Evolutionary conservation across 2,329 filamentous ascomycete genomes (phyloP), one percentile per base, ranked within the genome.

Genomic region (Diaporthe longicolla): DNA sequence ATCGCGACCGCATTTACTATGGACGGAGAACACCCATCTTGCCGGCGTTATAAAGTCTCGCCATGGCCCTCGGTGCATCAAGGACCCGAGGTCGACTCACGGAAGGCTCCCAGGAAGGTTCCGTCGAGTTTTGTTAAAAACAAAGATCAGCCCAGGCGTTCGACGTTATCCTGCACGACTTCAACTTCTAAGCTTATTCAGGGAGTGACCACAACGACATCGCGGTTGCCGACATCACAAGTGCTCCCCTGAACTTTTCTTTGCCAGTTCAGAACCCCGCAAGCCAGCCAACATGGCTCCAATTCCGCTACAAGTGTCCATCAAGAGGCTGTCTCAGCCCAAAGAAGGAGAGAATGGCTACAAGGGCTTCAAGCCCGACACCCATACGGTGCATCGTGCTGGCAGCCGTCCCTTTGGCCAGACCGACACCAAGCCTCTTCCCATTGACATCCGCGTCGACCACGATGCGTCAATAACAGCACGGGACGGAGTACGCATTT

Each of bases 401-500:
- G 83, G 83, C 54, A 82, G 81, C 77, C 81, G 80, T 69, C 79
- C 80, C 8, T 79, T 82, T 75, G 78, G 82, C 26, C 65, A 70
- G 48, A 65, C 43, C 5, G 65, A 70, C 57, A 78, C 82, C 2
- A 79, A 81, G 37, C 76, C 82, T 2, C 76, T 86, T 9, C 75
- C 79, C 43, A 80, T 78, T 43, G 81, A 83, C 32, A 85, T 86
- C 45, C 77, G 77, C 0, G 77, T 85, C 11, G 82, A 86, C 6
- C 83, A 85, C 68, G 84, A 86, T 77, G 81, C 85, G 35, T 80
- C 82, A 35, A 83, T 87, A 37, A 75, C 76, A 10, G 79, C 84
- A 1, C 81, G 84, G 59, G 85, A 87, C 74, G 85, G 86, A 26
- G 78, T 75, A 15, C 78, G 78, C 0, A 79, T 87, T 0, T 87